phyloP scores from a whole-genome alignment of 352 stramenopile species.

The Phytophthora megakarya region DNA sequence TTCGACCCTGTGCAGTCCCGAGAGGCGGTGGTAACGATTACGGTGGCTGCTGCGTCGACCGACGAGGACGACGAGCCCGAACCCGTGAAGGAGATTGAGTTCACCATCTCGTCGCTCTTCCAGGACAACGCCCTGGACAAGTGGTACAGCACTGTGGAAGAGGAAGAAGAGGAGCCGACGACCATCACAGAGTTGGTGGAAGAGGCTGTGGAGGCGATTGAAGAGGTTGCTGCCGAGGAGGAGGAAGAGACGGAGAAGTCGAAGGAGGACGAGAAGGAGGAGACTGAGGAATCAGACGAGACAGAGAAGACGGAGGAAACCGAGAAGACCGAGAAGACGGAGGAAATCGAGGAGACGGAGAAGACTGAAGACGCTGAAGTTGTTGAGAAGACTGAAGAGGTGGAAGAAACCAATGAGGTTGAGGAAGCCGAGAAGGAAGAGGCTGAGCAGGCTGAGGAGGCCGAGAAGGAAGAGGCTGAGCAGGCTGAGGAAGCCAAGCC shows the following conservation, averaged over 20 bases:
- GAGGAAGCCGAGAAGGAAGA: conserved; percentile 9
- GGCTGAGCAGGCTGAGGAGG: conserved; percentile 5
- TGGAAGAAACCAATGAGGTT: conserved; percentile 21
- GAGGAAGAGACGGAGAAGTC: conserved; percentile 19
- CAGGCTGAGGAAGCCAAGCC: conserved; percentile 34
- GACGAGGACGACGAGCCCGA: conserved; percentile 62
- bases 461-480: conserved; percentile 31
- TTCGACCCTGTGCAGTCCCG: conserved; percentile 86
- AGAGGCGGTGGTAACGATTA: conserved; percentile 77
- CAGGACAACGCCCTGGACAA: conserved; percentile 61
- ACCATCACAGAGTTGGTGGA: conserved; percentile 41
- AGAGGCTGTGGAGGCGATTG: conserved; percentile 25
- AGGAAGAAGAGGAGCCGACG: conserved; percentile 43
- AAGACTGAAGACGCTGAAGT: conserved; percentile 18
- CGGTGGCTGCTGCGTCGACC: conserved; percentile 43
- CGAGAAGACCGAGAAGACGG: conserved; percentile 16
- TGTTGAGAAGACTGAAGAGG: conserved; percentile 21
- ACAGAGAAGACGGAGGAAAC: conserved; percentile 7
- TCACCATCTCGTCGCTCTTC: conserved; percentile 78
- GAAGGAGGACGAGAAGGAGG: conserved; percentile 20
- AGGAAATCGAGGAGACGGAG: conserved; percentile 16
- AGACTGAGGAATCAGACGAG: conserved; percentile 4
- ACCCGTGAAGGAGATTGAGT: conserved; percentile 78
- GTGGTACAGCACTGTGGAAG: conserved; percentile 72
- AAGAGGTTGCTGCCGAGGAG: conserved; percentile 23